A percentile compares a stretch with the other conserved stretches of the same genome.
Conservation (phyloP, 129 eudicot genomes). For the Chrysanthemum seticuspe region DNA sequence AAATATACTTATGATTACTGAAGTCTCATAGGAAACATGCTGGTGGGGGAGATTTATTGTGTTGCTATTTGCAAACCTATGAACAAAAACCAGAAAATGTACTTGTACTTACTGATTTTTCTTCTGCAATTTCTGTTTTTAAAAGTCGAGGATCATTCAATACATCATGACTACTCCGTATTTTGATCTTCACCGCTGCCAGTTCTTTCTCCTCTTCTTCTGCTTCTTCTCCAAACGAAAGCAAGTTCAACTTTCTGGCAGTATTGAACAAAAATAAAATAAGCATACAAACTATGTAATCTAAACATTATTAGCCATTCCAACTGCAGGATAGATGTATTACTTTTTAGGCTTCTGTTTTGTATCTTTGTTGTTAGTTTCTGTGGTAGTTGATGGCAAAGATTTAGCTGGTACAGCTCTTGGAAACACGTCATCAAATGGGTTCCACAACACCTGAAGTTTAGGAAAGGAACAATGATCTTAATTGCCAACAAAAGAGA, state of each 20-base stretch:
- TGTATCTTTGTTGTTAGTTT: slow-evolving; percentile 46
- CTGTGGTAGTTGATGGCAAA: slow-evolving; percentile 44
- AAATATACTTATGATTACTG: background rate
- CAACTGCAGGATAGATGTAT: slow-evolving; percentile 25
- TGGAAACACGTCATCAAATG: slow-evolving; percentile 93
- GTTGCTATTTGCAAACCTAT: background rate
- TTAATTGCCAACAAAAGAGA: slow-evolving; percentile 2
- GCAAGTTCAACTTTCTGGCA: slow-evolving; percentile 77
- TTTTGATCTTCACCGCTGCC: slow-evolving; percentile 59
- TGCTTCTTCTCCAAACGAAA: slow-evolving; percentile 98
- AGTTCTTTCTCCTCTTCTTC: slow-evolving; percentile 89
- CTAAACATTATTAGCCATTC: slow-evolving; percentile 14
- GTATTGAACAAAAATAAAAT: background rate
- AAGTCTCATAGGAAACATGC: background rate
- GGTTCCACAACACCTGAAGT: slow-evolving; percentile 83
- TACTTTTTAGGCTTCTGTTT: slow-evolving; percentile 81
- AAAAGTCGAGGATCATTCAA: slow-evolving; percentile 91
- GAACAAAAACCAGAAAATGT: background rate
- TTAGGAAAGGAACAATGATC: slow-evolving; percentile 5
- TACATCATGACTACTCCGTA: slow-evolving; percentile 93
- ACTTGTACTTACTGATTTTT: slow-evolving; percentile 45
- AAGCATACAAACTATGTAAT: background rate
- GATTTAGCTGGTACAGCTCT: slow-evolving; percentile 53
- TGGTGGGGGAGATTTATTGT: background rate
- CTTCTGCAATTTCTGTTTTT: slow-evolving; percentile 47